Base-by-base conservation (phyloP, 306 rosid genomes). In the Cucurbita argyrosperma region DNA sequence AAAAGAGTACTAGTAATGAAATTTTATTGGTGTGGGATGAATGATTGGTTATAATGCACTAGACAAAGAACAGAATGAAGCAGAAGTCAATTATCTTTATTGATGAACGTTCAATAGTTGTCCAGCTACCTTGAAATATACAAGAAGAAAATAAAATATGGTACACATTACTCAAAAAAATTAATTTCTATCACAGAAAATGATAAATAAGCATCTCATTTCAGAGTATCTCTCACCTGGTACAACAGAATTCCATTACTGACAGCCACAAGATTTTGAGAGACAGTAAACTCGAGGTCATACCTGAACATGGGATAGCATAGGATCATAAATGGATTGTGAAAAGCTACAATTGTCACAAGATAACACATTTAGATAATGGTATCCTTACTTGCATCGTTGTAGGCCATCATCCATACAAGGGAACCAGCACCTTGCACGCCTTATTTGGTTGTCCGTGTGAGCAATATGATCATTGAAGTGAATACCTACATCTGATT, bases 381-480 rank as follows among this genome's bases (percentile, higher is more conserved):
- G 10, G 13, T 47, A 68, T 46, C 38, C 40, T 43, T 89, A 92
- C 99, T 96, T 89, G 86, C 99, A 94, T 79, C 78, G 88, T 82
- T 94, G 97, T 46, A 83, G 84, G 83, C 79, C 82, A 87, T 90
- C 96, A 77, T 94, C 97, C 52, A 88, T 81, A 77, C 99, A 94
- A 37, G 99, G 99, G 84, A 94, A 94, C 97, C 97, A 94, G 79
- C 97, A 94, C 67, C 96, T 83, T 35, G 97, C 97, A 71, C 92
- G 96, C 79, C 95, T 85, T 66, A 88, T 87, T 86, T 94, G 99
- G 85, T 86, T 89, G 85, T 91, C 89, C 14, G 95, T 94, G 71
- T 85, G 92, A 43, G 92, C 88, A 74, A 90, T 82, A 59, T 79
- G 78, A 65, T 84, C 82, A 58, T 79, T 75, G 81, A 88, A 85